These are phyloP conservation scores for Psilocybe cubensis DNA, from an alignment of 768 basidiomycete genomes.

Conservation along the genomic window DNA sequence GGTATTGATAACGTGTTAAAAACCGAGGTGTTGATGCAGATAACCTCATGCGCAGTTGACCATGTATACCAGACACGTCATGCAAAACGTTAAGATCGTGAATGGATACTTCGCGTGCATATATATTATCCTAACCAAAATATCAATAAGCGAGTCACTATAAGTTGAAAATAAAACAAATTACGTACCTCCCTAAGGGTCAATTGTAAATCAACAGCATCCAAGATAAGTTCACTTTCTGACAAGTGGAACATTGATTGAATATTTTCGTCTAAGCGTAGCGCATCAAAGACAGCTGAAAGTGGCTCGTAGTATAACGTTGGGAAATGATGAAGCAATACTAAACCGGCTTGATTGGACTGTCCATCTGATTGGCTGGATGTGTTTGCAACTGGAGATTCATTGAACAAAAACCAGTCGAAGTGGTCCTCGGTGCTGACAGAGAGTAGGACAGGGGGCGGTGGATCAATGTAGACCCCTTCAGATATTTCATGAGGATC, in stretches of 20 bases:
- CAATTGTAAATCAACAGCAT: slow-evolving; percentile 73
- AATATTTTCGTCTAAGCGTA: slow-evolving; percentile 65
- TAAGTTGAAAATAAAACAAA: neutral
- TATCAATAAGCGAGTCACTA: neutral
- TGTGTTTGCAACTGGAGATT: slow-evolving; percentile 36
- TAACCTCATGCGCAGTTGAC: slow-evolving; percentile 65
- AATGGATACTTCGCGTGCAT: slow-evolving; percentile 67
- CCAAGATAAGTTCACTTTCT: slow-evolving; percentile 67
- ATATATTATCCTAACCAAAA: slow-evolving; percentile 62
- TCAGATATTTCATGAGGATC: slow-evolving; percentile 66
- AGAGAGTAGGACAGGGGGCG: slow-evolving; percentile 67
- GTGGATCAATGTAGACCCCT: slow-evolving; percentile 76
- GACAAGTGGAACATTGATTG: slow-evolving; percentile 46
- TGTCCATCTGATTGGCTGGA: slow-evolving; percentile 21
- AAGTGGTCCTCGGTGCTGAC: slow-evolving; percentile 39
- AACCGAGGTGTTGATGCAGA: slow-evolving; percentile 58
- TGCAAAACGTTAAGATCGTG: slow-evolving; percentile 76
- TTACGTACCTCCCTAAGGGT: slow-evolving; percentile 63
- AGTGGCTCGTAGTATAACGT: slow-evolving; percentile 81
- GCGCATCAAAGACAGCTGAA: slow-evolving; percentile 67
- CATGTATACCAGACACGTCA: slow-evolving; percentile 62
- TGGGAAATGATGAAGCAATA: slow-evolving; percentile 65
- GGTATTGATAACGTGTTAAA: slow-evolving; percentile 63
- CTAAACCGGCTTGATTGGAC: slow-evolving; percentile 19
- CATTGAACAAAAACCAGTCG: slow-evolving; percentile 60